These are phyloP conservation scores for Pichia nanzhaoensis DNA, from an alignment of 805 yeast species.

Conservation along the genomic window DNA sequence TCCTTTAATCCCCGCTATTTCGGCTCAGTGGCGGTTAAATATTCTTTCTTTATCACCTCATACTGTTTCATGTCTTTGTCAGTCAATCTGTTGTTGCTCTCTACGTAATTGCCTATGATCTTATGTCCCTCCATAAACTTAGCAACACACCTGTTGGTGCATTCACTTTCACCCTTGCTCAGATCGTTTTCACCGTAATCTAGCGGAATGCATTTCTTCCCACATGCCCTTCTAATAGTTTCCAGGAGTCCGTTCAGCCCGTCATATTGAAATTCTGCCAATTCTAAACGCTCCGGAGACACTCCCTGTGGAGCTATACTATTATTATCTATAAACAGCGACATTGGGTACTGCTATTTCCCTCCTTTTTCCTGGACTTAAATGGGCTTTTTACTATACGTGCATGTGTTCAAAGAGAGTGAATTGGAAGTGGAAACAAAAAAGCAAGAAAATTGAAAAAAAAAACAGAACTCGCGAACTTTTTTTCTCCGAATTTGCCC, in stretches of 20 bases:
- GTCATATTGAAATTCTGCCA: slow-evolving; percentile 62
- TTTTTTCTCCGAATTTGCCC: too few relatives aligned
- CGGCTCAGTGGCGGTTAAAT: slow-evolving; percentile 9
- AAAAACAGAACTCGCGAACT: too few relatives aligned
- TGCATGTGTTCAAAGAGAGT: too few relatives aligned
- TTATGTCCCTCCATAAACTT: slow-evolving; percentile 74
- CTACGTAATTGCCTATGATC: slow-evolving; percentile 48
- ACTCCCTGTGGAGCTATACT: slow-evolving; percentile 40
- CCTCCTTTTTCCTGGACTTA: too few relatives aligned
- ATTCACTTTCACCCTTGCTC: slow-evolving; percentile 71
- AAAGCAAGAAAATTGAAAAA: too few relatives aligned
- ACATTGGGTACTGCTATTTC: slow-evolving; percentile 36
- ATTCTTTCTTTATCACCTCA: slow-evolving; percentile 22
- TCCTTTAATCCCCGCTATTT: not conserved
- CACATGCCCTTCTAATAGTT: slow-evolving; percentile 55
- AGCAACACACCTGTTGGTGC: slow-evolving; percentile 92
- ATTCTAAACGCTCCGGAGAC: slow-evolving; percentile 50
- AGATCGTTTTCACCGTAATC: slow-evolving; percentile 74
- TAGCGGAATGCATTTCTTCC: slow-evolving; percentile 73
- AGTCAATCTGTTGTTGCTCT: slow-evolving; percentile 34
- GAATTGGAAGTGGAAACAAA: too few relatives aligned
- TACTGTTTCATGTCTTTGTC: slow-evolving; percentile 35
- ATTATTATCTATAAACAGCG: slow-evolving; percentile 48
- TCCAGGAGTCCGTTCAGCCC: slow-evolving; percentile 48
- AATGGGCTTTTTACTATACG: too few relatives aligned